Conservation (phyloP, 495 filamentous ascomycete genomes). For the Tuber calosporum region DNA sequence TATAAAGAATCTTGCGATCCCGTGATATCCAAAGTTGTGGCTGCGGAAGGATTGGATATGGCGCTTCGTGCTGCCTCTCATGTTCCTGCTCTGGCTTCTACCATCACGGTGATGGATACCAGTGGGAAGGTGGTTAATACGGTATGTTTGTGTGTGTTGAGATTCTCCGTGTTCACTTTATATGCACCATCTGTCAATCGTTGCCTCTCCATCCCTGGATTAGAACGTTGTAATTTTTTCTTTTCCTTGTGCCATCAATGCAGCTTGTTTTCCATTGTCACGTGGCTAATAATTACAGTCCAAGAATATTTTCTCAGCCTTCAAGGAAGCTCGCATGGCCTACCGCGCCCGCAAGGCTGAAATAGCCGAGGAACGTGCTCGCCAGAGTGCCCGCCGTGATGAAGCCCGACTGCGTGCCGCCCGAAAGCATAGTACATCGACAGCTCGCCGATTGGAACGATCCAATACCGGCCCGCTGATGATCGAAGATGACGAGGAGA, state of each 20-base stretch:
- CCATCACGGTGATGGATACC: constrained; percentile 30
- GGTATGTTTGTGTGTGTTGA: constrained; percentile 24
- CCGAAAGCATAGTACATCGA: constrained; percentile 20
- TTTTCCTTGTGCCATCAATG: not conserved
- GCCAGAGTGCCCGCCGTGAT: constrained; percentile 32
- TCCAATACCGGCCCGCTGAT: not conserved
- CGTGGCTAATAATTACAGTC: constrained; percentile 15
- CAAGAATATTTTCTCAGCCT: constrained; percentile 38
- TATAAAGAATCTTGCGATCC: not conserved
- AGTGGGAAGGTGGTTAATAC: constrained; percentile 34
- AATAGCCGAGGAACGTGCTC: constrained; percentile 35
- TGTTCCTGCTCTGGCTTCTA: constrained; percentile 22
- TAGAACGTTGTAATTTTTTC: not conserved
- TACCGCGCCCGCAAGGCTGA: constrained; percentile 40
- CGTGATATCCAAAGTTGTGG: constrained; percentile 13
- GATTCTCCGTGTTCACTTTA: not conserved
- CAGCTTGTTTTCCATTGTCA: not conserved
- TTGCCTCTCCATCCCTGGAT: not conserved
- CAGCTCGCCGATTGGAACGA: constrained; percentile 3
- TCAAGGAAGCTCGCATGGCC: constrained; percentile 35
- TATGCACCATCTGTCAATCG: constrained; percentile 19
- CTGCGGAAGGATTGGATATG: constrained; percentile 23
- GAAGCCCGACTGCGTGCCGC: constrained; percentile 23
- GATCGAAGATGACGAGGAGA: constrained; percentile 16
- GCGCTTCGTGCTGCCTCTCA: constrained; percentile 27